phyloP scores from a whole-genome alignment of 108 stramenopile species.

The Cyclotella cryptica region DNA sequence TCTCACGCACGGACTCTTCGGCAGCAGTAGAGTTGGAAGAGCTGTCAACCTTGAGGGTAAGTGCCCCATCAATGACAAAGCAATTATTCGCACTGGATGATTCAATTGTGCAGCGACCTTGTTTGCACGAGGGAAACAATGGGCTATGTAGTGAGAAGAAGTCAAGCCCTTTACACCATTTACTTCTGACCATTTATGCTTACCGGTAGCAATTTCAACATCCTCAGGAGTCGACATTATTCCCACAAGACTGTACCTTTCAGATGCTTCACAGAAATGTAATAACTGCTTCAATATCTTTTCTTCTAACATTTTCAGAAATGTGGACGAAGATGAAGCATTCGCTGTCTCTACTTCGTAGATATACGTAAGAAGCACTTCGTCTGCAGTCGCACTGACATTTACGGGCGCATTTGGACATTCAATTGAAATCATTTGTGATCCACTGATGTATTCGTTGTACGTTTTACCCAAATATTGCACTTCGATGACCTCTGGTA shows the following conservation, averaged over 20 bases:
- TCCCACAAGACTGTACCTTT: background rate
- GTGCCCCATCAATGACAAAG: constrained; percentile 29
- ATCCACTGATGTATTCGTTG: constrained; percentile 7
- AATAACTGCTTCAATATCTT: constrained; percentile 28
- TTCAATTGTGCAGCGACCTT: constrained; percentile 30
- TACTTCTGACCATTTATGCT: background rate
- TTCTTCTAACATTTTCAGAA: constrained; percentile 35
- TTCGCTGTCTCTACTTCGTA: constrained; percentile 43
- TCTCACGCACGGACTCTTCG: constrained; percentile 23
- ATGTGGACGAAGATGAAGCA: constrained; percentile 15
- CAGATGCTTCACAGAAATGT: background rate
- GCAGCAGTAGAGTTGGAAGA: constrained; percentile 12
- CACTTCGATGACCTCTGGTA: constrained; percentile 37
- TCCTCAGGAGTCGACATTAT: constrained; percentile 19
- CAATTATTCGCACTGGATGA: constrained; percentile 31
- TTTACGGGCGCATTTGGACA: constrained; percentile 5
- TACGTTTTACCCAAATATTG: constrained; percentile 36
- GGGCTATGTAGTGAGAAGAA: background rate
- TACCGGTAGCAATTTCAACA: constrained; percentile 5
- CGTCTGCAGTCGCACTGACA: background rate
- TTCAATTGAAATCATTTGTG: background rate
- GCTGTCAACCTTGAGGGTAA: constrained; percentile 22
- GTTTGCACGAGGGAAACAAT: background rate
- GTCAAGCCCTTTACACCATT: background rate
- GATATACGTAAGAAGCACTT: constrained; percentile 25